phyloP scores from a whole-genome alignment of 768 basidiomycete species.

The Mycena galopus region DNA sequence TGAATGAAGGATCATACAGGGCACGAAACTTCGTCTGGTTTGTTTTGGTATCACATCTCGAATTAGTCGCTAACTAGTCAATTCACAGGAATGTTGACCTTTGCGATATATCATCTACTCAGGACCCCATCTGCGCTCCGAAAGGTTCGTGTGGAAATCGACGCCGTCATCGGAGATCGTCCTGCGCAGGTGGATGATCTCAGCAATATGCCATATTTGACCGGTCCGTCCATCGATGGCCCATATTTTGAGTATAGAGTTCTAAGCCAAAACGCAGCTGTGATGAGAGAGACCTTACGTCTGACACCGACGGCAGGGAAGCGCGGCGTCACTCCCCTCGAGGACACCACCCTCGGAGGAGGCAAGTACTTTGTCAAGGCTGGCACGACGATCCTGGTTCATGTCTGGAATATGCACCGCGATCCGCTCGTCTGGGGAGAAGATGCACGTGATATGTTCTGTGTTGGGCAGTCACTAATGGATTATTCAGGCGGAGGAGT shows the following conservation, averaged over 20 bases:
- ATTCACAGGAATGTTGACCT: conserved; percentile 55
- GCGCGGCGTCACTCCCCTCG: conserved; percentile 49
- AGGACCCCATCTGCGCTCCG: conserved; percentile 55
- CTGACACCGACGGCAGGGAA: conserved; percentile 53
- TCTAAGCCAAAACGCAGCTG: conserved; percentile 42
- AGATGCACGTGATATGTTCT: conserved; percentile 49
- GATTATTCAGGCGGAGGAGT: conserved; percentile 50
- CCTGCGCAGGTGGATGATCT: conserved; percentile 53
- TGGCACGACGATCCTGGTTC: conserved; percentile 44
- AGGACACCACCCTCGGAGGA: conserved; percentile 53
- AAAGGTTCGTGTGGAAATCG: conserved; percentile 63
- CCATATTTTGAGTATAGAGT: background rate
- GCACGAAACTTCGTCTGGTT: conserved; percentile 43
- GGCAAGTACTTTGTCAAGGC: conserved; percentile 56
- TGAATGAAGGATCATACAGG: conserved; percentile 23
- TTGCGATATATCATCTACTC: conserved; percentile 58
- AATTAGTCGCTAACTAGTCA: background rate
- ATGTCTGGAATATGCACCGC: conserved; percentile 48
- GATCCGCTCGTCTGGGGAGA: conserved; percentile 63
- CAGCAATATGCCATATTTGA: conserved; percentile 56
- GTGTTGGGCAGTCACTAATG: background rate
- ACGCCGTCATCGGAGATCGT: conserved; percentile 56
- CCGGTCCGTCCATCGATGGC: conserved; percentile 40
- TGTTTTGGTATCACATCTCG: background rate
- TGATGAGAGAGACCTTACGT: conserved; percentile 55